These are phyloP conservation scores for Phaeomoniella chlamydospora DNA, from an alignment of 2,329 filamentous ascomycete genomes.

Conservation along the genomic window DNA sequence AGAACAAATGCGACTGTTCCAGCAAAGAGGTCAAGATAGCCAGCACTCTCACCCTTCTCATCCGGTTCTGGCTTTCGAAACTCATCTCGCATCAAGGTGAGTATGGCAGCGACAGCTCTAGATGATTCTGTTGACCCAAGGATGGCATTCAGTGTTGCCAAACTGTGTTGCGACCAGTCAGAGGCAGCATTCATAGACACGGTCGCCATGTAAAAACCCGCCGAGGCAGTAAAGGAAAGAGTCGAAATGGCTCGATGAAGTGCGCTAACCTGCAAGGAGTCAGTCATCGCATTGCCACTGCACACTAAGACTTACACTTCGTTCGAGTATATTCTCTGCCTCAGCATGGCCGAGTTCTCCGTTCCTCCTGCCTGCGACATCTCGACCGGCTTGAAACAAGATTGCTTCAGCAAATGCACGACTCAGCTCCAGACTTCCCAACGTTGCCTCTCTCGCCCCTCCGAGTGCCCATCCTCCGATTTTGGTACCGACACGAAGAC, in stretches of 20 bases:
- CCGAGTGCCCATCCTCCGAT: slow-evolving; percentile 28
- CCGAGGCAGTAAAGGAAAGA: slow-evolving; percentile 30
- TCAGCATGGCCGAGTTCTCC: slow-evolving; percentile 28
- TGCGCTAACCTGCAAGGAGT: slow-evolving; percentile 20
- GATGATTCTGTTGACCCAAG: slow-evolving; percentile 33
- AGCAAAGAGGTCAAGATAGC: slow-evolving; percentile 26
- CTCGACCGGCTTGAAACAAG: slow-evolving; percentile 26
- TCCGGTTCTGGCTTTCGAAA: slow-evolving; percentile 21
- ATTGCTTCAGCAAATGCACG: slow-evolving; percentile 29
- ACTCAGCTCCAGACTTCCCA: slow-evolving; percentile 28
- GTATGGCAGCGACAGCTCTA: slow-evolving; percentile 30
- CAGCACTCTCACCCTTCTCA: slow-evolving; percentile 21
- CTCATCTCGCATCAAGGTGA: slow-evolving; percentile 29
- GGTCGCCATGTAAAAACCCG: slow-evolving; percentile 29
- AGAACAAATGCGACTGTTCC: slow-evolving; percentile 29
- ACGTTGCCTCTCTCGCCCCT: slow-evolving; percentile 25
- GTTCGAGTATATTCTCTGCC: slow-evolving; percentile 28
- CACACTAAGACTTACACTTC: slow-evolving; percentile 21
- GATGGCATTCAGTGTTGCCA: slow-evolving; percentile 30
- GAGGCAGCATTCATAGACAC: slow-evolving; percentile 26
- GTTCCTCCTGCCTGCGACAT: slow-evolving; percentile 28
- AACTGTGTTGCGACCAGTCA: slow-evolving; percentile 25
- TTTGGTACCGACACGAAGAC: slow-evolving; percentile 26
- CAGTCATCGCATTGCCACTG: slow-evolving; percentile 5
- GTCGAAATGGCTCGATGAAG: slow-evolving; percentile 30